Conservation (phyloP, 2,329 filamentous ascomycete species). For the Dactylellina haptotyla region DNA sequence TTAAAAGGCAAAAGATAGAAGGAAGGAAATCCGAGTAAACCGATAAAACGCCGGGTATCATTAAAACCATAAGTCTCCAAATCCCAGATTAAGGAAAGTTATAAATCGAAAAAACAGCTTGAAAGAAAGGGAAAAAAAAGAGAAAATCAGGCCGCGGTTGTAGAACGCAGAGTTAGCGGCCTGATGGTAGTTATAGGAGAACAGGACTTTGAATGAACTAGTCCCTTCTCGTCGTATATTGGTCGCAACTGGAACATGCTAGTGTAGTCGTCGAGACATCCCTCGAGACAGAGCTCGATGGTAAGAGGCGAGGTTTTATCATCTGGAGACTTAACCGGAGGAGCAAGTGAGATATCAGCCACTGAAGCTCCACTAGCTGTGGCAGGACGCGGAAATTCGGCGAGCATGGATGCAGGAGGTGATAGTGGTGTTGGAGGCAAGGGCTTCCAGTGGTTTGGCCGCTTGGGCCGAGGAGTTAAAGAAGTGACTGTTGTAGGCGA, state of each 20-base stretch:
- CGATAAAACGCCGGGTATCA: constrained; percentile 53
- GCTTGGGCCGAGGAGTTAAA: constrained; percentile 36
- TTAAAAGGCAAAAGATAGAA: constrained; percentile 9
- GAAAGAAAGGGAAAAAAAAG: neutral
- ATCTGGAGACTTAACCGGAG: neutral
- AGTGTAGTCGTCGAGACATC: constrained; percentile 40
- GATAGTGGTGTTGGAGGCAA: constrained; percentile 48
- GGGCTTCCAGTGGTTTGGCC: constrained; percentile 50
- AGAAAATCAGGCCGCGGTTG: constrained; percentile 9
- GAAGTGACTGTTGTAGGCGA: constrained; percentile 39
- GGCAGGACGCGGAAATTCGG: constrained; percentile 27
- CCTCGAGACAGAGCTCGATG: constrained; percentile 51
- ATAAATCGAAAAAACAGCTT: constrained; percentile 1
- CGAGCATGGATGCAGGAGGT: constrained; percentile 35
- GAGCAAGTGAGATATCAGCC: constrained; percentile 6
- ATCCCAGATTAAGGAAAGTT: constrained; percentile 4
- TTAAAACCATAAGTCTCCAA: constrained; percentile 31
- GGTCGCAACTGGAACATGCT: constrained; percentile 51
- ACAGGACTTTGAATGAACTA: constrained; percentile 33
- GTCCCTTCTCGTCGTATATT: constrained; percentile 26
- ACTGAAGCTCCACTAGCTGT: constrained; percentile 13
- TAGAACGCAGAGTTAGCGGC: constrained; percentile 24
- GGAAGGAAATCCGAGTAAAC: neutral
- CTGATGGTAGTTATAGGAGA: constrained; percentile 38
- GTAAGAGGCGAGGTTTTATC: constrained; percentile 46